Base-by-base conservation (phyloP, 1,139 yeast genomes). In the Debaryomyces singareniensis region DNA sequence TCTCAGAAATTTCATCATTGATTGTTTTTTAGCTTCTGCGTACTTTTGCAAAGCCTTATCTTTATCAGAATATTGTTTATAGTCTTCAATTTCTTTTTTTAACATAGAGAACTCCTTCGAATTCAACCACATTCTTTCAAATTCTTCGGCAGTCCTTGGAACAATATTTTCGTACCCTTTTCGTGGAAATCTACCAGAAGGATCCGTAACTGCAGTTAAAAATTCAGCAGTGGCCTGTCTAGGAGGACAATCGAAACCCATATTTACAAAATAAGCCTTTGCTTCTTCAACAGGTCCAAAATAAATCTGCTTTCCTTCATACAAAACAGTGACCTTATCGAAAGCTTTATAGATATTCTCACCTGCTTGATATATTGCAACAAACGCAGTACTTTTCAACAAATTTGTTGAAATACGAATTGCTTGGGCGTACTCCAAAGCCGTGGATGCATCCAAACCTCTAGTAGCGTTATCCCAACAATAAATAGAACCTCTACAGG, bases 401-500 rank as follows among this genome's bases (percentile, higher is more conserved):
- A 77, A 53, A 39, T 70, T 71, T 11, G 85, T 75, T 13, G 76
- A 65, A 2, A 78, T 68, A 49, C 81, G 71, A 26, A 78, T 63
- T 30, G 82, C 80, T 47, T 68, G 71, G 13, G 74, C 64, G 46
- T 70, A 78, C 45, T 78, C 85, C 42, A 78, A 63, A 15, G 86
- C 86, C 13, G 86, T 78, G 5, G 84, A 75, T 14, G 86, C 78
- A 58, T 78, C 86, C 37, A 78, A 62, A 49, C 86, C 86, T 55
- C 85, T 66, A n/a, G 86, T 78, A n/a, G 85, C 78, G 45, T 78
- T 78, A 60, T 78, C 87, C 82, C 83, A 79, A 48, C 79, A 72
- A 44, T 75, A 75, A 28, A 78, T 55, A 12, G 73, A 59, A 14
- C 75, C 80, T 30, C 71, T 58, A 51, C 74, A 66, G 13, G 78